A percentile compares a stretch with the other conserved stretches of the same genome.
Evolutionary conservation across 1,284 basidiomycete genomes (phyloP).

Genomic region (Ceratobasidium sp.): DNA sequence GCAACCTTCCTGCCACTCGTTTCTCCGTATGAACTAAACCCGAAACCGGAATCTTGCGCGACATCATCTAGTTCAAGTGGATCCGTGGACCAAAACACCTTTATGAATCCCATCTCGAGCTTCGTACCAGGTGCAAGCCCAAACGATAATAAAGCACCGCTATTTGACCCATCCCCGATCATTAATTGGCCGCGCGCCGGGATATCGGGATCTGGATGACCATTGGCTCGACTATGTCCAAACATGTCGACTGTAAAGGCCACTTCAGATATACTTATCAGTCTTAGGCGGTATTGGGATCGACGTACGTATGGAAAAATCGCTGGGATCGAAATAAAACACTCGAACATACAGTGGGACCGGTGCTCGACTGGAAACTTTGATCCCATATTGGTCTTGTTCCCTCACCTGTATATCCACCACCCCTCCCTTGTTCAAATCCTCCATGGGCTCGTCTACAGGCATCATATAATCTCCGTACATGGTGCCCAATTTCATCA

Average conservation of each 20-base stretch:
- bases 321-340: constrained; percentile 64
- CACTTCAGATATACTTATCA: too few species aligned
- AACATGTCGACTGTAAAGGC: constrained; percentile 3
- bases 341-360: constrained; percentile 65
- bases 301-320: constrained; percentile 60
- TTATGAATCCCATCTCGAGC: constrained; percentile 31
- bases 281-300: background rate
- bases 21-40: background rate
- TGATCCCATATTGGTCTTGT: constrained; percentile 60
- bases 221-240: constrained; percentile 4
- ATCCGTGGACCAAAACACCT: constrained; percentile 42
- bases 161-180: constrained; percentile 11
- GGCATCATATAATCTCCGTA: constrained; percentile 49
- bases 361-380: constrained; percentile 62
- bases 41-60: constrained; percentile 9
- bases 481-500: constrained; percentile 49
- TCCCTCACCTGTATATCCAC: constrained; percentile 59
- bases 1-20: background rate
- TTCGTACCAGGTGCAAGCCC: background rate
- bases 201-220: constrained; percentile 21
- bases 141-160: constrained; percentile 10
- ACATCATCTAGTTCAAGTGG: constrained; percentile 22
- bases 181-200: constrained; percentile 7
- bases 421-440: constrained; percentile 60
- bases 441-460: constrained; percentile 54